Conservation (phyloP, 768 basidiomycete genomes). For the Lactifluus echinatus region DNA sequence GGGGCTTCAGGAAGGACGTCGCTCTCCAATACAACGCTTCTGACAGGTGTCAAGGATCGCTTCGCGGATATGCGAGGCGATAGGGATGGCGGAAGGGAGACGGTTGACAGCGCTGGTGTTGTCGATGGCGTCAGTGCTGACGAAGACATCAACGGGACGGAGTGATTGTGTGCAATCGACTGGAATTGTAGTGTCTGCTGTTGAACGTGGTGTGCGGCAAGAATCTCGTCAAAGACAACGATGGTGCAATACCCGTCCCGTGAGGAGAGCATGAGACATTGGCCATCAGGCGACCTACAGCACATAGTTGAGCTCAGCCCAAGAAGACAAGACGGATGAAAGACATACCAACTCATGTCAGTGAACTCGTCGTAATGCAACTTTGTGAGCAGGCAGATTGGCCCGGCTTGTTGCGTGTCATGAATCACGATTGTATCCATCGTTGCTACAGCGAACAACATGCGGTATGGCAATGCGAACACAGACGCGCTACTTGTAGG, state of each 20-base stretch:
- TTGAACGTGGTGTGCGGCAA: constrained; percentile 81
- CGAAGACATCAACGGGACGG: constrained; percentile 47
- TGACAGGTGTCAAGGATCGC: constrained; percentile 28
- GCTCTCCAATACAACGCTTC: background rate
- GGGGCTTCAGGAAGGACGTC: constrained; percentile 18
- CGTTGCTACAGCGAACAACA: constrained; percentile 92
- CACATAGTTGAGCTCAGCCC: background rate
- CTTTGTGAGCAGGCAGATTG: constrained; percentile 85
- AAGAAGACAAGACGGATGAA: background rate
- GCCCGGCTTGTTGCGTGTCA: constrained; percentile 93
- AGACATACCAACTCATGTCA: constrained; percentile 83
- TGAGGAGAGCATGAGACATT: constrained; percentile 82
- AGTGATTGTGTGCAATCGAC: constrained; percentile 82
- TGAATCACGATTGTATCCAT: constrained; percentile 94
- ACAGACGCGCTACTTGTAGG: constrained; percentile 46
- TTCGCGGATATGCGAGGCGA: constrained; percentile 20
- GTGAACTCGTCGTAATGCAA: constrained; percentile 98
- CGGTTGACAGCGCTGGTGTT: constrained; percentile 28
- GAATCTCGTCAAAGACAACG: constrained; percentile 89
- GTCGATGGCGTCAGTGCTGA: constrained; percentile 31
- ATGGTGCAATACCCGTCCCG: constrained; percentile 97
- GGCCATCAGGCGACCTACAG: constrained; percentile 89
- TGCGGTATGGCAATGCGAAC: constrained; percentile 86
- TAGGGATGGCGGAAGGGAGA: constrained; percentile 15
- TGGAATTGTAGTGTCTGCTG: constrained; percentile 87